These are phyloP conservation scores for Zygosaccharomyces pseudobailii DNA, from an alignment of 1,139 yeast species.

Conservation along the genomic window DNA sequence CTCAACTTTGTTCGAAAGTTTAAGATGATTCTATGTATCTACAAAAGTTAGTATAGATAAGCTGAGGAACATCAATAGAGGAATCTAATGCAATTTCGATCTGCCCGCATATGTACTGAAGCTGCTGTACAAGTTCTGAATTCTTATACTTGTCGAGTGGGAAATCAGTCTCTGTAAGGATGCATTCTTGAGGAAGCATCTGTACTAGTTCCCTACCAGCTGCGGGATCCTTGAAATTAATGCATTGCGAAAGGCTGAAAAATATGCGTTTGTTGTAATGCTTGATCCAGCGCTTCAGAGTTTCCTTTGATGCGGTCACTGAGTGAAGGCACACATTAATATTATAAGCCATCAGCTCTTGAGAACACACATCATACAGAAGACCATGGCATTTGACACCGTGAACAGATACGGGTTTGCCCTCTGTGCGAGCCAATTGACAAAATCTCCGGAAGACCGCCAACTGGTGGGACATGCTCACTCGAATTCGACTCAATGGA, in stretches of 20 bases:
- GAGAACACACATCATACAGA: constrained; percentile 44
- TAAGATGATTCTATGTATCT: constrained; percentile 11
- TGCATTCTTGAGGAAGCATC: constrained; percentile 36
- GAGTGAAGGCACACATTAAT: constrained; percentile 65
- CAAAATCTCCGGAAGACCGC: constrained; percentile 49
- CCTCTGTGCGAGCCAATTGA: constrained; percentile 45
- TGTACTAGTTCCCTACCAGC: constrained; percentile 33
- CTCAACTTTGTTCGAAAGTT: background rate
- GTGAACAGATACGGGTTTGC: constrained; percentile 66
- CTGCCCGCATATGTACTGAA: constrained; percentile 7
- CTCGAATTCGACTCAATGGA: constrained; percentile 44
- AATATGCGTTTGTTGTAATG: constrained; percentile 31
- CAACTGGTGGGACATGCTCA: constrained; percentile 61
- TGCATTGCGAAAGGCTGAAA: constrained; percentile 59
- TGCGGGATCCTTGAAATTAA: constrained; percentile 41
- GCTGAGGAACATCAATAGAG: background rate
- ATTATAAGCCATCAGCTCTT: constrained; percentile 18
- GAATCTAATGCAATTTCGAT: background rate
- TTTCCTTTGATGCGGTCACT: constrained; percentile 76
- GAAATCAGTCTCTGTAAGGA: constrained; percentile 54
- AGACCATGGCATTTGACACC: constrained; percentile 75
- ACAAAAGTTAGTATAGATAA: constrained; percentile 16
- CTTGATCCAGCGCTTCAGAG: constrained; percentile 51
- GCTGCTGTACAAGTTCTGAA: constrained; percentile 6
- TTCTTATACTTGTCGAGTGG: constrained; percentile 20